These are phyloP conservation scores for Hylodesmum podocarpum DNA, from an alignment of 306 rosid genomes.

Conservation along the genomic window DNA sequence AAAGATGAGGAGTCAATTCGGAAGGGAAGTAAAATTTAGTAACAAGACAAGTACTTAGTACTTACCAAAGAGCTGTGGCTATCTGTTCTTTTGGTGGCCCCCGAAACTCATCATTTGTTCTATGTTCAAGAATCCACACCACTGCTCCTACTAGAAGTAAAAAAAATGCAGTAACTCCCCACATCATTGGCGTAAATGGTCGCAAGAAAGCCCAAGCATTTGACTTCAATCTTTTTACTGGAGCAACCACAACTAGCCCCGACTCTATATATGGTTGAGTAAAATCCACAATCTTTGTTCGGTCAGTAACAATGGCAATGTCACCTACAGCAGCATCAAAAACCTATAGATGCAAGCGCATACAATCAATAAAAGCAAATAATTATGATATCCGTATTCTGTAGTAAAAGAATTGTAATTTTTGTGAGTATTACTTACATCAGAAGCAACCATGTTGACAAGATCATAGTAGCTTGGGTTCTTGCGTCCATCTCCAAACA, in stretches of 20 bases:
- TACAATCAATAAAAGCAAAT: not conserved
- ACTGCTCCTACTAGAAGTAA: constrained; percentile 67
- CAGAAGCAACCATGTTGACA: constrained; percentile 54
- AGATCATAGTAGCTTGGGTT: constrained; percentile 63
- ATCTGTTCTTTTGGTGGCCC: constrained; percentile 76
- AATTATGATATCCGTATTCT: not conserved
- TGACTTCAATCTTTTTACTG: constrained; percentile 48
- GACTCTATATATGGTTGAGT: constrained; percentile 84
- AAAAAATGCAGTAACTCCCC: constrained; percentile 62
- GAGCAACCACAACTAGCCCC: constrained; percentile 75
- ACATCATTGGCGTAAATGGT: constrained; percentile 66
- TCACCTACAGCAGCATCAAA: constrained; percentile 84
- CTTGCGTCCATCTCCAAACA: constrained; percentile 59
- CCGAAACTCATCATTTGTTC: constrained; percentile 70
- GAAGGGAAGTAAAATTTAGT: not conserved
- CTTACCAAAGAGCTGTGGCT: constrained; percentile 60
- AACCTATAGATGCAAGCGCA: constrained; percentile 36
- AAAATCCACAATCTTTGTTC: constrained; percentile 77
- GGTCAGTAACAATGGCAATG: constrained; percentile 67
- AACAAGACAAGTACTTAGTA: not conserved
- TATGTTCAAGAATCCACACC: constrained; percentile 82
- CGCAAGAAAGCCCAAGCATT: constrained; percentile 71
- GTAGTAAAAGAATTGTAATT: not conserved
- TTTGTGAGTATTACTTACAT: constrained; percentile 43
- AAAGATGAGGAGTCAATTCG: constrained; percentile 3